Conservation (phyloP, 2,329 filamentous ascomycete species). For the Talaromyces sp. region DNA sequence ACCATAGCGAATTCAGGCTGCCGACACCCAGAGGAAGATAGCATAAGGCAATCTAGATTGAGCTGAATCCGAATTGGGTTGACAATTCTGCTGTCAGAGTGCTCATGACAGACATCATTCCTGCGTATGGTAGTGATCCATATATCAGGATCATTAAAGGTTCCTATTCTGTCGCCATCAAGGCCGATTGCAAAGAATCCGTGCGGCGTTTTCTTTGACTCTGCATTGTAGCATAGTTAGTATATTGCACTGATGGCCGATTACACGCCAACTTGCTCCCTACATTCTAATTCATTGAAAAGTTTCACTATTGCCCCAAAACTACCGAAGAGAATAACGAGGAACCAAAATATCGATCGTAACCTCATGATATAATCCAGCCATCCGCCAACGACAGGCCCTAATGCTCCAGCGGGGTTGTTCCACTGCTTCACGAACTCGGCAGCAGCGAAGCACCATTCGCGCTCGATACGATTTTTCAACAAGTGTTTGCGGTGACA, state of each 20-base stretch:
- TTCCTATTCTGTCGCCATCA: conserved; percentile 18
- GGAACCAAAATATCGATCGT: conserved; percentile 41
- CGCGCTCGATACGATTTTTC: conserved; percentile 28
- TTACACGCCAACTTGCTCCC: neutral
- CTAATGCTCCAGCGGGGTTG: conserved; percentile 34
- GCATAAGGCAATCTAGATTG: conserved; percentile 37
- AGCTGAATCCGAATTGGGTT: conserved; percentile 31
- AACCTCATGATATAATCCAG: conserved; percentile 32
- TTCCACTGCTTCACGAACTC: conserved; percentile 32
- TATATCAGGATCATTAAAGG: conserved; percentile 1
- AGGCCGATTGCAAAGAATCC: conserved; percentile 16
- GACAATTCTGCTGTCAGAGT: conserved; percentile 34
- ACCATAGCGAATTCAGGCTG: conserved; percentile 30
- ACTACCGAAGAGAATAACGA: conserved; percentile 40
- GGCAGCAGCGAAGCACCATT: conserved; percentile 32
- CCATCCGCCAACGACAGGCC: conserved; percentile 30
- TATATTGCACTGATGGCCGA: neutral
- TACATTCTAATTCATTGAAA: neutral
- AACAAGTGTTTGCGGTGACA: conserved; percentile 30
- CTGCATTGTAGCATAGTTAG: neutral
- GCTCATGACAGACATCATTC: conserved; percentile 5
- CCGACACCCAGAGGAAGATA: conserved; percentile 39
- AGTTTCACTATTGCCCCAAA: conserved; percentile 23
- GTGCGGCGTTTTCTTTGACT: neutral
- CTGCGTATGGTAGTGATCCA: conserved; percentile 2